Evolutionary conservation across 768 basidiomycete genomes (phyloP).

Genomic region (Russula abietina): DNA sequence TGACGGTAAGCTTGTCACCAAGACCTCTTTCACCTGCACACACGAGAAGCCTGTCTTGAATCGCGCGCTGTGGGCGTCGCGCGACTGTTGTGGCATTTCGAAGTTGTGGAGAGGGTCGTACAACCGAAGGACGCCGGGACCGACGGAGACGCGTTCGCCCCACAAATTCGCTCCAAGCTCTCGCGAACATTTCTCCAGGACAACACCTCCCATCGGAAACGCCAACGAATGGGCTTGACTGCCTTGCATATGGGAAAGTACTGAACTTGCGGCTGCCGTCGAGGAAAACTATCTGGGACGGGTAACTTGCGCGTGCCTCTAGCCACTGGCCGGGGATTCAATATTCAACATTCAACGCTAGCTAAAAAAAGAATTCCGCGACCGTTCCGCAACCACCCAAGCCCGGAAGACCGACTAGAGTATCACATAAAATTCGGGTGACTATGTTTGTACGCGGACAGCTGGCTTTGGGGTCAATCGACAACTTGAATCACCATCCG

Average conservation of each 20-base stretch:
- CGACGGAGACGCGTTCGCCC: background rate
- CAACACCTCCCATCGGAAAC: too few relatives aligned
- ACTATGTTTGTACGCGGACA: too few relatives aligned
- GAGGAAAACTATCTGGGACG: background rate
- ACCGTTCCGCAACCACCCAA: background rate
- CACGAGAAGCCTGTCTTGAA: background rate
- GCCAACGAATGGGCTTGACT: too few relatives aligned
- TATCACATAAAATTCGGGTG: too few relatives aligned
- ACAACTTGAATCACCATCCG: too few relatives aligned
- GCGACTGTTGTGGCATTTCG: background rate
- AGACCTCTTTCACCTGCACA: background rate
- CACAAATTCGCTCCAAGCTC: background rate
- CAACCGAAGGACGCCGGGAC: too few relatives aligned
- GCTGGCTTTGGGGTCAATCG: too few relatives aligned
- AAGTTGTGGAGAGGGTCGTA: background rate
- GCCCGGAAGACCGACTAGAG: too few relatives aligned
- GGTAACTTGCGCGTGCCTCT: background rate
- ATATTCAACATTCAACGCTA: background rate
- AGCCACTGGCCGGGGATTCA: background rate
- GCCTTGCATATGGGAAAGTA: too few relatives aligned
- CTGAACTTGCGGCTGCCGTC: too few relatives aligned
- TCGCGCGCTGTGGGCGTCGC: background rate
- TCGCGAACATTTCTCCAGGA: too few relatives aligned
- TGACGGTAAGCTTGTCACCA: background rate
- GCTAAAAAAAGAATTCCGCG: background rate